These are phyloP conservation scores for Emiliania huxleyi DNA, from an alignment of 78 protist genomes.

Conservation along the genomic window DNA sequence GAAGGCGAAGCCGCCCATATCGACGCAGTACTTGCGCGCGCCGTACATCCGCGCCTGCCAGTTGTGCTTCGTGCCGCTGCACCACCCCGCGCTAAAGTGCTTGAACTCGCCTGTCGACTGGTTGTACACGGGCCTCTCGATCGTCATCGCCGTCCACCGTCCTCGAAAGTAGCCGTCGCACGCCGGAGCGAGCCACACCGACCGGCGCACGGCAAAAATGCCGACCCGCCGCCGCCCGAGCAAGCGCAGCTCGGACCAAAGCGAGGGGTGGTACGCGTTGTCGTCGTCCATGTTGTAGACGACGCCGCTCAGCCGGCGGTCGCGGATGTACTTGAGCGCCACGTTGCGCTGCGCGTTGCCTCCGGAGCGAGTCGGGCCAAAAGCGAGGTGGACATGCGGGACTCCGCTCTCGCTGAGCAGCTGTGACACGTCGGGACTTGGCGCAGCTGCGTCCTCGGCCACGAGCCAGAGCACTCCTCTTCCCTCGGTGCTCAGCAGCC, in stretches of 20 bases:
- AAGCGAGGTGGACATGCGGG: neutral
- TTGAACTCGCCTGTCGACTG: neutral
- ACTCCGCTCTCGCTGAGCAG: neutral
- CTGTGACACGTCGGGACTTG: neutral
- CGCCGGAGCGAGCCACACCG: too few species aligned
- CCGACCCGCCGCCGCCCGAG: neutral
- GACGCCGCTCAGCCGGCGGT: neutral
- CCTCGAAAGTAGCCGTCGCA: too few species aligned
- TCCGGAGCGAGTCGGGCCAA: neutral
- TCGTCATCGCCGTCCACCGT: too few species aligned
- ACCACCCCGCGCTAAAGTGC: neutral
- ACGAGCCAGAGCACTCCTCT: too few species aligned
- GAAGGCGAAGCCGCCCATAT: neutral
- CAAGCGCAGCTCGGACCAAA: neutral
- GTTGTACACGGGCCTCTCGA: neutral
- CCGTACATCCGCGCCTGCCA: neutral
- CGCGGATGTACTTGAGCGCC: neutral
- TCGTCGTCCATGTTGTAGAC: neutral
- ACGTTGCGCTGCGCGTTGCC: neutral
- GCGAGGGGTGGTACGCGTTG: neutral
- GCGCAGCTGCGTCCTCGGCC: neutral
- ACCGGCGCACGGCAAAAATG: neutral
- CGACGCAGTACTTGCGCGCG: neutral
- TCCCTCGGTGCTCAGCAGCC: too few species aligned
- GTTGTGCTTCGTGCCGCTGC: neutral